phyloP scores from a whole-genome alignment of 805 yeast species.

The Tetrapisispora namnaoensis region DNA sequence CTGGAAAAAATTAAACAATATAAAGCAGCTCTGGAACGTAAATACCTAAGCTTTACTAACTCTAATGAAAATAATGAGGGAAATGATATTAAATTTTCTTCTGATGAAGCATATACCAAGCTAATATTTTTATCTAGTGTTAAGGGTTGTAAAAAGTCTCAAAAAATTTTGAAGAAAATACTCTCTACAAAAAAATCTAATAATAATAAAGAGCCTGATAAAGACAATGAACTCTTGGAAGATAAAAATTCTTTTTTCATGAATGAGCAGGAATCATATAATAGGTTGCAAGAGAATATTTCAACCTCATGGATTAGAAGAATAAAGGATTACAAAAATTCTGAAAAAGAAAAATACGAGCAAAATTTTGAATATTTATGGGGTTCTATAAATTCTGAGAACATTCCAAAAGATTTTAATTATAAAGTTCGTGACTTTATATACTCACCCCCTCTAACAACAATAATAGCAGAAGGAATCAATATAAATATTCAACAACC shows the following conservation, averaged over 20 bases:
- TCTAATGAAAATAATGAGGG: background rate
- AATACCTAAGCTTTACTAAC: background rate
- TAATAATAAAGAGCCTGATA: background rate
- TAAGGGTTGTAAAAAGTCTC: background rate
- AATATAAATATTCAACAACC: conserved; percentile 44
- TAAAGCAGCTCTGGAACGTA: conserved; percentile 15
- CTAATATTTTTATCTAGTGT: background rate
- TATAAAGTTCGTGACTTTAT: conserved; percentile 39
- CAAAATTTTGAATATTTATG: conserved; percentile 34
- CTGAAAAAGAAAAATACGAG: conserved; percentile 33
- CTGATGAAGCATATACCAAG: background rate
- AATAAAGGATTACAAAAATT: conserved; percentile 38
- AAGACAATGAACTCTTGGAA: background rate
- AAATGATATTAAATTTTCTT: background rate
- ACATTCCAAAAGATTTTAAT: conserved; percentile 34
- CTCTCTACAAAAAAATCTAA: background rate
- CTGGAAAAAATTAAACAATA: conserved; percentile 39
- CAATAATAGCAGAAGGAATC: conserved; percentile 39
- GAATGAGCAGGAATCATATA: conserved; percentile 11
- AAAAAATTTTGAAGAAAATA: background rate
- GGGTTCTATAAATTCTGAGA: conserved; percentile 30
- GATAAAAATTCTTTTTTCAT: conserved; percentile 3
- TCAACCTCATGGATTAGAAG: conserved; percentile 65
- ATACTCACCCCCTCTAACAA: conserved; percentile 44
- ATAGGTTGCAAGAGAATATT: conserved; percentile 36